Conservation (phyloP, 108 stramenopile species). For the Phaeodactylum tricornutum region DNA sequence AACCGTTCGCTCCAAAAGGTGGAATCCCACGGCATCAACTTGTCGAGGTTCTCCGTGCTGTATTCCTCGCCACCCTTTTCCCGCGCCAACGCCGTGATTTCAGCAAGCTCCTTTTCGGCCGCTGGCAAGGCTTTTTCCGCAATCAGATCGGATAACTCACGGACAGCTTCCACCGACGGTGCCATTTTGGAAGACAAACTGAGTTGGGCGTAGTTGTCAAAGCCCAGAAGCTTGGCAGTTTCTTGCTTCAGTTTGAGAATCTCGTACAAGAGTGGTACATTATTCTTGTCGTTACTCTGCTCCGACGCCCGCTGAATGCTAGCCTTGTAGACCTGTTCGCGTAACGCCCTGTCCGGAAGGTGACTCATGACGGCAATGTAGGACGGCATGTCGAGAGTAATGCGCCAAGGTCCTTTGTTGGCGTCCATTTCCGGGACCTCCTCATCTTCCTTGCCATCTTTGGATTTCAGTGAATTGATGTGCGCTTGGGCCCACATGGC, state of each 20-base stretch:
- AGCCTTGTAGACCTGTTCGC: constrained; percentile 88
- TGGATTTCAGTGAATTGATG: constrained; percentile 24
- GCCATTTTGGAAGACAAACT: constrained; percentile 93
- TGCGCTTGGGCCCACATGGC: constrained; percentile 85
- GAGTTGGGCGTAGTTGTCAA: constrained; percentile 81
- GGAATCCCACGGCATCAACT: constrained; percentile 84
- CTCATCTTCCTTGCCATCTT: constrained; percentile 22
- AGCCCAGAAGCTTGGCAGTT: constrained; percentile 82
- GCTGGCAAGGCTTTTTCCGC: constrained; percentile 89
- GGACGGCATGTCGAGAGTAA: constrained; percentile 89
- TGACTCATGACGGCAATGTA: constrained; percentile 94
- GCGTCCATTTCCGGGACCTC: constrained; percentile 58
- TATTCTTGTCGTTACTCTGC: constrained; percentile 57
- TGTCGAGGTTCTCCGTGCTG: constrained; percentile 49
- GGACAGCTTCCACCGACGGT: constrained; percentile 68
- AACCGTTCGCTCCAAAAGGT: constrained; percentile 91
- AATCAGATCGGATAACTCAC: constrained; percentile 82
- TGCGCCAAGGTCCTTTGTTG: constrained; percentile 84
- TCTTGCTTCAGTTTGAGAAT: constrained; percentile 77
- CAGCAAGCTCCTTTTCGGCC: constrained; percentile 81
- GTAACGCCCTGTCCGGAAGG: constrained; percentile 65
- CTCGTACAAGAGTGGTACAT: constrained; percentile 86
- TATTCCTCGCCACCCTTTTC: constrained; percentile 76
- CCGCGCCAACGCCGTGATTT: constrained; percentile 72
- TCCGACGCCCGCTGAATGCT: constrained; percentile 83